These are phyloP conservation scores for Plasmodium knowlesi DNA, from an alignment of 169 alveolate genomes.

Conservation along the genomic window DNA sequence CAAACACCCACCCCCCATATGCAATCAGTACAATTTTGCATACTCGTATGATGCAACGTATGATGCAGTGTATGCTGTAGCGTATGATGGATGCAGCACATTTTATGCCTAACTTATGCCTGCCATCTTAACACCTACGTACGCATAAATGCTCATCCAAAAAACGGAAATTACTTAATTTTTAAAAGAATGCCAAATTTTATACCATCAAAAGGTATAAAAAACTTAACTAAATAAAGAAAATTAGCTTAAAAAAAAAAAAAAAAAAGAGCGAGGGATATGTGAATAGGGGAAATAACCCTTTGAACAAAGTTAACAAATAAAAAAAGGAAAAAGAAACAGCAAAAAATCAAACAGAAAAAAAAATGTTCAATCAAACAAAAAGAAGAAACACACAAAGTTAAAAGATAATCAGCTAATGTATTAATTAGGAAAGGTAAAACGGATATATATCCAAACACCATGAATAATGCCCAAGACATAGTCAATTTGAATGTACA, in stretches of 20 bases:
- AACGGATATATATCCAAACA: constrained; percentile 1
- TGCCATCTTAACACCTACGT: not conserved
- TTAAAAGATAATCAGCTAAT: constrained; percentile 13
- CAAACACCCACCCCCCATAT: not conserved
- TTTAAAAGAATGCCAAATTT: not conserved
- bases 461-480: constrained; percentile 7
- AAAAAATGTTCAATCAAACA: constrained; percentile 34
- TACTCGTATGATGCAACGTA: not conserved
- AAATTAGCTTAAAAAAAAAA: not conserved
- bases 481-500: constrained; percentile 26
- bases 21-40: not conserved
- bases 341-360: not conserved
- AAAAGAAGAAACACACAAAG: constrained; percentile 21
- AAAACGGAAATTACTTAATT: not conserved
- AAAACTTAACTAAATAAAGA: not conserved
- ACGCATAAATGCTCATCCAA: not conserved
- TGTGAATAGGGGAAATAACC: not conserved
- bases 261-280: not conserved
- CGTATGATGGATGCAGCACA: not conserved
- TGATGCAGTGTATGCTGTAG: not conserved
- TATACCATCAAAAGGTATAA: not conserved
- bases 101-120: not conserved
- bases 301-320: constrained; percentile 3
- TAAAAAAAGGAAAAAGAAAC: not conserved
- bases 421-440: constrained; percentile 10